Base-by-base conservation (phyloP, 2,329 filamentous ascomycete species). In the Exophiala sideris region DNA sequence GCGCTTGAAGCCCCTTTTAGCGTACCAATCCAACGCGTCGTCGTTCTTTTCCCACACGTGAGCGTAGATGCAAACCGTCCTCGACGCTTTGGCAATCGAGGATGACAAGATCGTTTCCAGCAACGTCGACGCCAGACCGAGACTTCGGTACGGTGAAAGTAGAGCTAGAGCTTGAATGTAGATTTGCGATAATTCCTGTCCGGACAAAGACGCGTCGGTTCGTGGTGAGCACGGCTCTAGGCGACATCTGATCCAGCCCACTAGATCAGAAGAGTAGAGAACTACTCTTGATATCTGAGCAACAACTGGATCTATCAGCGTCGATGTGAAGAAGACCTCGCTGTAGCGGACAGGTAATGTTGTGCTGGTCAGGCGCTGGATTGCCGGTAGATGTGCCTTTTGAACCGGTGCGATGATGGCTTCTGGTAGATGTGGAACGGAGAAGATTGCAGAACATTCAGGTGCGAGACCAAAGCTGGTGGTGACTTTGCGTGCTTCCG, bases 41-140 rank as follows among this genome's bases (percentile, higher is more conserved):
- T 76, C 72, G 52, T 86, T 86, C 18, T 76, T 78, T 60, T 83
- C 81, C 76, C 84, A 85, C 1, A 85, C 82, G 67, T 86, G 83
- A 9, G 83, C 83, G 2, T 79, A 82, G 16, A 85, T 76, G 3
- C 78, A 73, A 3, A 72, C 64, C 1, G 52, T 60, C 32, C 56
- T 59, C 16, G 58, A 41, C 16, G 29, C 32, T 29, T 59, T 54
- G 5, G 58, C 45, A 3, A 44, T 38, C 5, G 59, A 33, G 1
- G 58, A 58, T 35, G 63, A 71, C 5, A 78, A 56, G 11, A 77
- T 57, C 1, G 69, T 67, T 47, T 76, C 67, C 6, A 86, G 70
- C 21, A 86, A 69, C 14, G 78, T 74, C 9, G 78, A 73, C 2
- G 83, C 83, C 20, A 86, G 74, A 0, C 82, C 82, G 54, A 78